Evolutionary conservation across 805 yeast species (phyloP).

Genomic region (Limtongozyma cylindracea): DNA sequence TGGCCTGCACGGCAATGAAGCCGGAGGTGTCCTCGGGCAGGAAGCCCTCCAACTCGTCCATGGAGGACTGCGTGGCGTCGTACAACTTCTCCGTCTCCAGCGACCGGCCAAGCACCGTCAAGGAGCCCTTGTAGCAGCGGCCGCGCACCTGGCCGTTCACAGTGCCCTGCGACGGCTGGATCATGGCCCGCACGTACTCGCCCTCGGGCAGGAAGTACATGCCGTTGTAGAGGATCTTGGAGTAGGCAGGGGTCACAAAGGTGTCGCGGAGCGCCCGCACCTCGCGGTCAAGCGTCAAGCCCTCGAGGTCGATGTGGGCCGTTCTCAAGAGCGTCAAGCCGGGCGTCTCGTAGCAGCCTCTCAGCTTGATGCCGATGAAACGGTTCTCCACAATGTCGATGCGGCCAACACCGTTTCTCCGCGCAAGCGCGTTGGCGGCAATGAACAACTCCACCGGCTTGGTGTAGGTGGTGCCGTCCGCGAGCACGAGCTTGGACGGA

Average conservation of each 20-base stretch:
- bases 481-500: conserved; percentile 60
- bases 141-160: conserved; percentile 95
- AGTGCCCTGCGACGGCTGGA: conserved; percentile 79
- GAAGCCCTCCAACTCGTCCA: conserved; percentile 98
- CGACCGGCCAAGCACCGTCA: conserved; percentile 74
- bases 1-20: conserved; percentile 93
- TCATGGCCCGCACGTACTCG: conserved; percentile 85
- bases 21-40: conserved; percentile 94
- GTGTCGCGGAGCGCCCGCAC: conserved; percentile 92
- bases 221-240: conserved; percentile 86
- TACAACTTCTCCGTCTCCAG: conserved; percentile 90
- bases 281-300: conserved; percentile 90
- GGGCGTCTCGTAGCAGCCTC: conserved; percentile 99
- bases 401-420: conserved; percentile 99
- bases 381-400: conserved; percentile 98
- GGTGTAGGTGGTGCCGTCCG: conserved; percentile 34
- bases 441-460: conserved; percentile 83
- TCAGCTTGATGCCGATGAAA: conserved; percentile 94
- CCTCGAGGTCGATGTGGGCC: conserved; percentile 92
- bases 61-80: conserved; percentile 94
- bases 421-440: conserved; percentile 83
- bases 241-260: conserved; percentile 81
- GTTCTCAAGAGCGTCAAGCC: conserved; percentile 86
- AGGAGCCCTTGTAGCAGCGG: conserved; percentile 75
- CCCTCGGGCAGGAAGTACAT: conserved; percentile 97